Conservation (phyloP, 768 basidiomycete genomes). For the Polyporus arcularius region DNA sequence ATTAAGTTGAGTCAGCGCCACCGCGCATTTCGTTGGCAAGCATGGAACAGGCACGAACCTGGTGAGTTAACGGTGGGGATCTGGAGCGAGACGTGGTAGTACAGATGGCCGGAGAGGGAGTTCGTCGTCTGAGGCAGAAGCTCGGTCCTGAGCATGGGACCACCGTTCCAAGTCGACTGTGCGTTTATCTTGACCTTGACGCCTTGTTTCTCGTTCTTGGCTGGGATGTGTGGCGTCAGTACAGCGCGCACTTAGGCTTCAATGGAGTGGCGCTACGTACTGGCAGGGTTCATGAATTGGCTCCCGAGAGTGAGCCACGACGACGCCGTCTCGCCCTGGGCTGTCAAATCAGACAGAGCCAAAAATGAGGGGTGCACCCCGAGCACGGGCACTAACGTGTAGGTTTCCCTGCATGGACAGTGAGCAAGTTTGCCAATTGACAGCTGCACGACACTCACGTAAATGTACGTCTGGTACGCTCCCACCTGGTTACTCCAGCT, state of each 20-base stretch:
- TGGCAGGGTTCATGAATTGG: conserved; percentile 33
- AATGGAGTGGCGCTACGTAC: conserved; percentile 1
- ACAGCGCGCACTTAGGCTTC: neutral
- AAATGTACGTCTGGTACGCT: conserved; percentile 34
- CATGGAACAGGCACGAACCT: neutral
- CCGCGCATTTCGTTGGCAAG: neutral
- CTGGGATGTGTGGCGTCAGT: conserved; percentile 4
- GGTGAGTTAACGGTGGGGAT: conserved; percentile 26
- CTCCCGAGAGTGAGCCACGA: conserved; percentile 27
- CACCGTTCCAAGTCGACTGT: conserved; percentile 31
- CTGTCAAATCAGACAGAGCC: neutral
- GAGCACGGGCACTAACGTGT: conserved; percentile 9
- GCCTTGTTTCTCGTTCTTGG: conserved; percentile 32
- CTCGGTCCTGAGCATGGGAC: conserved; percentile 34
- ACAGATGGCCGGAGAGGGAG: conserved; percentile 27
- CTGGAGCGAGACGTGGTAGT: conserved; percentile 25
- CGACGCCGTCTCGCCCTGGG: conserved; percentile 22
- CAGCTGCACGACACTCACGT: conserved; percentile 23
- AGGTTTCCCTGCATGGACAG: conserved; percentile 16
- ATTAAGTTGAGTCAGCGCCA: neutral
- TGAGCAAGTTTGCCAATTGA: conserved; percentile 19
- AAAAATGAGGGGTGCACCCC: neutral
- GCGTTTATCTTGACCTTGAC: conserved; percentile 33
- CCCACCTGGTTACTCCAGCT: conserved; percentile 35
- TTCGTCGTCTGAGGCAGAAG: conserved; percentile 35